A percentile compares a stretch with the other conserved stretches of the same genome.
phyloP scores from a whole-genome alignment of 345 rosid genomes.

The Gossypium thurberi region DNA sequence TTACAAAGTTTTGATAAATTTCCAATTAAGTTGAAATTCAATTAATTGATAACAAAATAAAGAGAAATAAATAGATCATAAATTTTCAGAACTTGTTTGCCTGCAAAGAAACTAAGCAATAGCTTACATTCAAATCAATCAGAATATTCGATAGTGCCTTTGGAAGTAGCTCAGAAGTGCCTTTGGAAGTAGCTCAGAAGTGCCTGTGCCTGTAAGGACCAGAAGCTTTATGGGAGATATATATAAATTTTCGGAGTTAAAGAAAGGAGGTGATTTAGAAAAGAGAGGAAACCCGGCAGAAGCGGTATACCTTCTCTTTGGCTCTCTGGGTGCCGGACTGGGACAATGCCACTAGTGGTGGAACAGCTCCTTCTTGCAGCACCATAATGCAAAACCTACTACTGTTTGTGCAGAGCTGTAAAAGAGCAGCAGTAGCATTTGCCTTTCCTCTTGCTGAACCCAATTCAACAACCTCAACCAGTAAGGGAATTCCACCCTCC shows the following conservation, averaged over 20 bases:
- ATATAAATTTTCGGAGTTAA: neutral
- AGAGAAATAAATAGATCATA: too few relatives aligned
- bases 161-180: slow-evolving; percentile 64
- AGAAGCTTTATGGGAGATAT: neutral
- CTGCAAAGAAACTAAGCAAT: too few relatives aligned
- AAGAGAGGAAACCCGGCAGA: neutral
- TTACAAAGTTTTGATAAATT: too few relatives aligned
- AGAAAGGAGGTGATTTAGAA: neutral
- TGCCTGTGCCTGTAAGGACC: slow-evolving; percentile 66
- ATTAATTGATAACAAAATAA: too few relatives aligned
- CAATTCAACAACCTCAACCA: slow-evolving; percentile 90
- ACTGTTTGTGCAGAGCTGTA: slow-evolving; percentile 66
- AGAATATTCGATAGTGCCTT: slow-evolving; percentile 6
- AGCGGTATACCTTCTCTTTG: slow-evolving; percentile 67
- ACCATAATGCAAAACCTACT: slow-evolving; percentile 52
- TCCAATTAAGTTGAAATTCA: too few relatives aligned
- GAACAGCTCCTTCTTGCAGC: slow-evolving; percentile 93
- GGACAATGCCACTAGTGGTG: slow-evolving; percentile 84
- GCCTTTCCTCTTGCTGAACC: slow-evolving; percentile 94
- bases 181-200: slow-evolving; percentile 70
- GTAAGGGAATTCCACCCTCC: slow-evolving; percentile 65
- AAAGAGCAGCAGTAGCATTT: slow-evolving; percentile 88
- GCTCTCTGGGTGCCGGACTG: slow-evolving; percentile 84
- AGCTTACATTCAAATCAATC: too few relatives aligned
- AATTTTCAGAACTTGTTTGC: too few relatives aligned